These are phyloP conservation scores for Canavalia ensiformis DNA, from an alignment of 306 rosid genomes.

Conservation along the genomic window DNA sequence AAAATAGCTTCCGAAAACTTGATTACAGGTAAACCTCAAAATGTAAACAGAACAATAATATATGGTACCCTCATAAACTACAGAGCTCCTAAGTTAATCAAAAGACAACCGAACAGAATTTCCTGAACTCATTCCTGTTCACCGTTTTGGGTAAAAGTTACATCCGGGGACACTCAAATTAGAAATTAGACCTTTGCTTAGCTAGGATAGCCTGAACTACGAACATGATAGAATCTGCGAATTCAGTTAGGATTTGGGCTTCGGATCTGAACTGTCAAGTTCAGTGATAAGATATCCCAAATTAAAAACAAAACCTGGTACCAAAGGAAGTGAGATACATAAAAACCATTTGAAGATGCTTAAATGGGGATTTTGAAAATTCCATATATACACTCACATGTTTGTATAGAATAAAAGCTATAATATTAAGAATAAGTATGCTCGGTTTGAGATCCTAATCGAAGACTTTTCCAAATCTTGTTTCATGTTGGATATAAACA, in stretches of 20 bases:
- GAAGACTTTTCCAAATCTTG: conserved; percentile 4
- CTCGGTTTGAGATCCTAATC: neutral
- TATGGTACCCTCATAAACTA: neutral
- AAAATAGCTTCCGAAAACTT: conserved; percentile 4
- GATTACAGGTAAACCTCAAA: neutral
- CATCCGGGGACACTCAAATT: conserved; percentile 4
- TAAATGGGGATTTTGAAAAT: neutral
- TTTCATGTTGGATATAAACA: neutral
- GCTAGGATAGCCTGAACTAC: neutral
- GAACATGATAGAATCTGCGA: conserved; percentile 5
- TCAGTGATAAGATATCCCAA: conserved; percentile 14
- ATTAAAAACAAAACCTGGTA: conserved; percentile 27
- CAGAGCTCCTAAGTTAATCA: neutral
- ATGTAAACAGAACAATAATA: conserved; percentile 39
- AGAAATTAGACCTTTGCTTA: neutral
- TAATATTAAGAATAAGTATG: no score
- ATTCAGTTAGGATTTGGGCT: conserved; percentile 20
- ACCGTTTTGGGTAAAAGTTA: conserved; percentile 15
- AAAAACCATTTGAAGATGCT: conserved; percentile 7
- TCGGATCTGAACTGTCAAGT: neutral
- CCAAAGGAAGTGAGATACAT: neutral
- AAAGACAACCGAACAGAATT: neutral
- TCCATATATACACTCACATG: neutral
- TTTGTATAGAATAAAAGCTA: neutral
- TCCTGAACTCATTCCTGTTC: conserved; percentile 1